Evolutionary conservation across 495 filamentous ascomycete genomes (phyloP), one percentile per base, ranked within the genome.

Genomic region (Ramalina intermedia): DNA sequence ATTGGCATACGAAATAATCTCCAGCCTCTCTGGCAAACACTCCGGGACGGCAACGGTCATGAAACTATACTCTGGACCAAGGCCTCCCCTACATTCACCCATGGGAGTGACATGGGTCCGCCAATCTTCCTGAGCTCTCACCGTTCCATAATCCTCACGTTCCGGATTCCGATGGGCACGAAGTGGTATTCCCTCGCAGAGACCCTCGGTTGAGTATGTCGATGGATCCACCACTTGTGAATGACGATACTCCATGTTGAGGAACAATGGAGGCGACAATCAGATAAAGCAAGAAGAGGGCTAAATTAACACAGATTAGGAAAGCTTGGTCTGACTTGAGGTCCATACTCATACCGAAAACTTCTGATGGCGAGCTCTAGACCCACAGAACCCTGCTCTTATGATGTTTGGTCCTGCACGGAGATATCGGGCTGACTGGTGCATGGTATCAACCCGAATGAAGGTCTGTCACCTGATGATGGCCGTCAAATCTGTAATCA

Each of bases 1-100:
- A 45, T 65, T 66, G 13, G 62, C 60, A 52, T 72, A 72, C 8
- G 65, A 62, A 29, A 69, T 55, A 12, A 67, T 50, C 51, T 70
- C 66, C 4, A 71, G 55, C 35, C 69, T 47, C 12, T 69, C 69
- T 11, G 67, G 67, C 7, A 66, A 39, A 41, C 61, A 66, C 47
- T 70, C 68, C 2, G 68, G 59, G 16, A 45, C 42, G 4, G 42
- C 14, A 6, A 63, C 51, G 5, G 51, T 44, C 6, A 63, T 57
- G 48, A 66, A 60, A 44, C 36, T 56, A 44, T 53, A 60, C 35
- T 43, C n/a, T n/a, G n/a, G n/a, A n/a, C n/a, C n/a, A n/a, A n/a
- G 41, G 11, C 58, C 55, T 17, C 61, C 61, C 12, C 50, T 37
- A 21, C 61, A 57, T 0, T 41, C 39, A 14, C 44, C 24, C 2